Evolutionary conservation across 2,329 filamentous ascomycete genomes (phyloP), one percentile per base, ranked within the genome.

Genomic region (Cryphonectria parasitica): DNA sequence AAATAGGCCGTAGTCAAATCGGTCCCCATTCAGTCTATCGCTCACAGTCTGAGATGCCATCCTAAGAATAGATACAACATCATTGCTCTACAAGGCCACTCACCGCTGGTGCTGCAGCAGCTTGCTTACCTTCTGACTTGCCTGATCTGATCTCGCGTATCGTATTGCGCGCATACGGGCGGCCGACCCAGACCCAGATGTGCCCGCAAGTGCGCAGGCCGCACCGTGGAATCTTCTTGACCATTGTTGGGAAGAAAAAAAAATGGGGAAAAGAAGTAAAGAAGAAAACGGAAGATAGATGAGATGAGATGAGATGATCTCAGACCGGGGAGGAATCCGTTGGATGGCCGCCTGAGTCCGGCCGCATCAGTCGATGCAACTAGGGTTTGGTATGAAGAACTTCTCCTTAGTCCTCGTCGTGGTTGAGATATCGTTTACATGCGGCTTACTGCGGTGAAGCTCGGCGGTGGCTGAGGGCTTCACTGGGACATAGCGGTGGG

Each of bases 91-190:
- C 31, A n/a, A 22, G 60, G 13, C 52, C 52, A 17, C n/a, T 58
- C 54, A 58, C 13, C 54, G 22, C 45, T 49, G 45, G 45, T 49
- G 22, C 19, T 3, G 45, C 45, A n/a, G 45, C 22, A 49, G 22
- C 19, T 11, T 49, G 45, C 45, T 49, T 49, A 49, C 45, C 28
- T 15, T 28, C 28, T 15, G 54, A 31, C 25, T 28, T 31, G 25
- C 54, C 54, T 58, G 13, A 58, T 31, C 52, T 56, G 52, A 56
- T 56, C 52, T 56, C 52, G 52, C 52, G 52, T 28, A 56, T 28
- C 25, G 25, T 56, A 31, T 19, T 15, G 13, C 28, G 54, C 28
- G 17, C 17, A 31, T 17, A 19, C 54, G 54, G 19, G 52, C 54
- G 54, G 54, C 54, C 54, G 54, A 58, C 17, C 45, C 45, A 17